Percentiles rank a stretch among this genome's conserved stretches.
phyloP scores from a whole-genome alignment of 2,329 filamentous ascomycete species.

The Ophiostoma sp. region DNA sequence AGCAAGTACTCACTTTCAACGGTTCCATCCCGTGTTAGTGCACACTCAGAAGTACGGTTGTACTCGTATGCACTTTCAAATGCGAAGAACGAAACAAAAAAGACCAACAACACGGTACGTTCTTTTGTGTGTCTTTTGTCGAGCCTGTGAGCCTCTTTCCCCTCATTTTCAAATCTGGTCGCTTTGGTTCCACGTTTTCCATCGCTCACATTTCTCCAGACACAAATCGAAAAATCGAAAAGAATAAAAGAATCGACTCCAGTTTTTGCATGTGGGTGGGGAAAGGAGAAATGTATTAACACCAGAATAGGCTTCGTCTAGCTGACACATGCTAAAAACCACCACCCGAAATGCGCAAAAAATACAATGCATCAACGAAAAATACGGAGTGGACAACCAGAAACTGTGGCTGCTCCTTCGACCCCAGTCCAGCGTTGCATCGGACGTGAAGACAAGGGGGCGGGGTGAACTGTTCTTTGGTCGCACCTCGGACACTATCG shows the following conservation, averaged over 20 bases:
- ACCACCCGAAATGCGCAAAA: not conserved
- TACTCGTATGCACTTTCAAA: not conserved
- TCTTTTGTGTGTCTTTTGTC: not conserved
- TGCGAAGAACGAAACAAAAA: not conserved
- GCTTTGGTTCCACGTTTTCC: not conserved
- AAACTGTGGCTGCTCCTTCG: not conserved
- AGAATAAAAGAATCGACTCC: not conserved
- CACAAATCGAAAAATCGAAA: not conserved
- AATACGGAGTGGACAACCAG: not conserved
- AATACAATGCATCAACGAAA: not conserved
- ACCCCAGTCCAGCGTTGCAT: constrained; percentile 7
- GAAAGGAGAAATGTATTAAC: constrained; percentile 1
- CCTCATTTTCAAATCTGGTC: not conserved
- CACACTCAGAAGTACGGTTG: not conserved
- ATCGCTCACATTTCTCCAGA: constrained; percentile 11
- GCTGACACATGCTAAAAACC: constrained; percentile 1
- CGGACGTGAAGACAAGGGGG: not conserved
- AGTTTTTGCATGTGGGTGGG: constrained; percentile 20
- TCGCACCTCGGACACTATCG: not conserved
- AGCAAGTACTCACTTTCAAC: not conserved
- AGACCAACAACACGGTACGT: not conserved
- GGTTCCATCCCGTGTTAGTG: not conserved
- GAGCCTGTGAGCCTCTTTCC: not conserved
- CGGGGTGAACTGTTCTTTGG: not conserved
- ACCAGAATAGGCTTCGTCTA: not conserved